Conservation (phyloP, 2,329 filamentous ascomycete species). For the Coniochaeta ligniaria region DNA sequence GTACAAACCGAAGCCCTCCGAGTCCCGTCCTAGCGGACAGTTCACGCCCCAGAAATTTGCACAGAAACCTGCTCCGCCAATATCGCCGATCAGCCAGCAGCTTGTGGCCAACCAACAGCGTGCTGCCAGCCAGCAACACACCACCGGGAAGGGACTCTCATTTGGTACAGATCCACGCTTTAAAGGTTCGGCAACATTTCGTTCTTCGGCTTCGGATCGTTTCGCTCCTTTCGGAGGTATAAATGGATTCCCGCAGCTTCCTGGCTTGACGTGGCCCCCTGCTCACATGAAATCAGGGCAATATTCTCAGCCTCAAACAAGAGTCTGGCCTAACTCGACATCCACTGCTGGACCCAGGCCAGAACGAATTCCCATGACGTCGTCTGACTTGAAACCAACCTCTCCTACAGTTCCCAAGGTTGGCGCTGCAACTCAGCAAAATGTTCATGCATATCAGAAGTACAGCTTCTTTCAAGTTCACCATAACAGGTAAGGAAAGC, state of each 20-base stretch:
- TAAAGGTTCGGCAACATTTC: slow-evolving; percentile 10
- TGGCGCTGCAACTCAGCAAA: slow-evolving; percentile 13
- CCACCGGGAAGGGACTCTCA: slow-evolving; percentile 1
- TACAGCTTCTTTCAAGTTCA: slow-evolving; percentile 54
- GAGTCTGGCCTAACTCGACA: slow-evolving; percentile 16
- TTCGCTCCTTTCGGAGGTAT: slow-evolving; percentile 18
- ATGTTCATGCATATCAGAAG: slow-evolving; percentile 37
- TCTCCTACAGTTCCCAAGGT: slow-evolving; percentile 11
- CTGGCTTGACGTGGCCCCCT: slow-evolving; percentile 20
- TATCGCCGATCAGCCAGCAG: slow-evolving; percentile 16
- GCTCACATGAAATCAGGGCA: slow-evolving; percentile 26
- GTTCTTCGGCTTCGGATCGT: slow-evolving; percentile 14
- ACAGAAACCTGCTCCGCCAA: slow-evolving; percentile 17
- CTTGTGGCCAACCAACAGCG: slow-evolving; percentile 2
- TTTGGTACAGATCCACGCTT: slow-evolving; percentile 16
- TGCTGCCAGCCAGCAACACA: slow-evolving; percentile 5
- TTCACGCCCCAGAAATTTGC: slow-evolving; percentile 29
- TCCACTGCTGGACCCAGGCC: slow-evolving; percentile 7
- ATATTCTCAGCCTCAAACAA: slow-evolving; percentile 24
- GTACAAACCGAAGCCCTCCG: slow-evolving; percentile 39
- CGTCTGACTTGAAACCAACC: slow-evolving; percentile 11
- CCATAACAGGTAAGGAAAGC: slow-evolving; percentile 45
- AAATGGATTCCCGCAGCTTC: slow-evolving; percentile 20
- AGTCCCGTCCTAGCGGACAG: slow-evolving; percentile 11
- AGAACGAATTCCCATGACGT: slow-evolving; percentile 15